These are phyloP conservation scores for Coccomyxa sp. DNA, from an alignment of 139 green algal species.

Conservation along the genomic window DNA sequence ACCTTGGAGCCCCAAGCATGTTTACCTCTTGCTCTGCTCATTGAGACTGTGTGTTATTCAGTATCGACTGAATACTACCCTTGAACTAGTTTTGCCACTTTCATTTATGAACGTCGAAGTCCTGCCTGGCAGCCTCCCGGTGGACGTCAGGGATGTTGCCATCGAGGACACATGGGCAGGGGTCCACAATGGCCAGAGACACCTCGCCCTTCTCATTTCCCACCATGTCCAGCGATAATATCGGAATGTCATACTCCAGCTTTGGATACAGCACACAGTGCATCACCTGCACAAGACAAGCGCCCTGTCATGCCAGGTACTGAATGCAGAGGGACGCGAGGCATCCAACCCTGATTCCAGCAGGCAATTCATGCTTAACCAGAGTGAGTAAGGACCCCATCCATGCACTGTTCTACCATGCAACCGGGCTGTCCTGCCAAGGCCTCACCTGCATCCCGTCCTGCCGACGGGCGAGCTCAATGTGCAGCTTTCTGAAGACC, in stretches of 20 bases:
- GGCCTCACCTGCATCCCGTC: conserved; percentile 60
- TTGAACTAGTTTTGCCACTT: not conserved
- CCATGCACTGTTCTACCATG: not conserved
- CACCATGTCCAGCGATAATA: conserved; percentile 78
- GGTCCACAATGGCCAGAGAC: conserved; percentile 66
- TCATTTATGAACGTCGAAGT: not conserved
- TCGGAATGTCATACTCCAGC: conserved; percentile 66
- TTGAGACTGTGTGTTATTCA: no score
- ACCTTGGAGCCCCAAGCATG: no score
- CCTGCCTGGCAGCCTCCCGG: conserved; percentile 16
- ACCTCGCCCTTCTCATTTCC: conserved; percentile 27
- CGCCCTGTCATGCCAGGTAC: not conserved
- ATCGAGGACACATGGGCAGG: conserved; percentile 47
- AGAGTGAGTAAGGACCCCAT: not conserved
- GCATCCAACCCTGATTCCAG: not conserved
- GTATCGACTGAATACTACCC: not conserved
- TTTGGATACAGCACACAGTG: conserved; percentile 77
- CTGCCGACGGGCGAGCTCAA: conserved; percentile 70
- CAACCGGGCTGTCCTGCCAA: not conserved
- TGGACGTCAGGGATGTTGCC: conserved; percentile 59
- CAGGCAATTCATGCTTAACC: not conserved
- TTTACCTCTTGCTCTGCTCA: no score
- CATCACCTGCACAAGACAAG: conserved; percentile 42
- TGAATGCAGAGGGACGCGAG: not conserved
- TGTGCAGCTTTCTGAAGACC: conserved; percentile 79